Conservation (phyloP, 2,329 filamentous ascomycete genomes). For the Scedosporium aurantiacum region DNA sequence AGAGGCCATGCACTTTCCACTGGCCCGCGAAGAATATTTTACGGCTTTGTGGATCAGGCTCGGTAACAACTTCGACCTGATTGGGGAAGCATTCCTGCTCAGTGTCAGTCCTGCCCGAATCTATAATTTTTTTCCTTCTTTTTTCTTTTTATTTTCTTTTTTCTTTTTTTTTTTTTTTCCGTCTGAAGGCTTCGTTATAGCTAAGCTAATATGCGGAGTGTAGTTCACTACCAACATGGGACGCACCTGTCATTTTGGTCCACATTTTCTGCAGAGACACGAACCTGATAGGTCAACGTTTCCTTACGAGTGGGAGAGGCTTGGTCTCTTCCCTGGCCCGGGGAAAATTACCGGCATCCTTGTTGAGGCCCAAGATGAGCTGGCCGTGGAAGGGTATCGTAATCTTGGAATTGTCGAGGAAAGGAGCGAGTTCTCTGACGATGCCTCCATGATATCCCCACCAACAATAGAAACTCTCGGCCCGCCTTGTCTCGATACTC, state of each 20-base stretch:
- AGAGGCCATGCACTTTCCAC: background rate
- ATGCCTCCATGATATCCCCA: background rate
- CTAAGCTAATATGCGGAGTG: too few relatives aligned
- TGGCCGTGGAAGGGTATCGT: background rate
- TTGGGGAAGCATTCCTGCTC: background rate
- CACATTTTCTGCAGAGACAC: background rate
- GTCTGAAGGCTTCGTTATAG: too few relatives aligned
- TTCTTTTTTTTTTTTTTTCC: too few relatives aligned
- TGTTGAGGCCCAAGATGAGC: background rate
- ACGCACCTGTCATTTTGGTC: background rate
- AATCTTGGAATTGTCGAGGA: background rate
- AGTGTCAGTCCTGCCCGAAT: background rate
- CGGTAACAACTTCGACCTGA: background rate
- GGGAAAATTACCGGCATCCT: background rate
- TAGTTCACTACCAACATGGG: background rate
- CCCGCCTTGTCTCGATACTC: background rate
- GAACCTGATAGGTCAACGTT: background rate
- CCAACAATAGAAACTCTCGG: background rate
- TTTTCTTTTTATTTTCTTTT: too few relatives aligned
- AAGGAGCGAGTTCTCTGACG: background rate
- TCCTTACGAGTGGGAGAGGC: background rate
- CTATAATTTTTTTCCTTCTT: too few relatives aligned
- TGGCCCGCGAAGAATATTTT: background rate
- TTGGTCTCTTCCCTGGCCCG: background rate
- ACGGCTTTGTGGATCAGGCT: background rate